These are phyloP conservation scores for Colletotrichum liriopes DNA, from an alignment of 2,329 filamentous ascomycete species.

Conservation along the genomic window DNA sequence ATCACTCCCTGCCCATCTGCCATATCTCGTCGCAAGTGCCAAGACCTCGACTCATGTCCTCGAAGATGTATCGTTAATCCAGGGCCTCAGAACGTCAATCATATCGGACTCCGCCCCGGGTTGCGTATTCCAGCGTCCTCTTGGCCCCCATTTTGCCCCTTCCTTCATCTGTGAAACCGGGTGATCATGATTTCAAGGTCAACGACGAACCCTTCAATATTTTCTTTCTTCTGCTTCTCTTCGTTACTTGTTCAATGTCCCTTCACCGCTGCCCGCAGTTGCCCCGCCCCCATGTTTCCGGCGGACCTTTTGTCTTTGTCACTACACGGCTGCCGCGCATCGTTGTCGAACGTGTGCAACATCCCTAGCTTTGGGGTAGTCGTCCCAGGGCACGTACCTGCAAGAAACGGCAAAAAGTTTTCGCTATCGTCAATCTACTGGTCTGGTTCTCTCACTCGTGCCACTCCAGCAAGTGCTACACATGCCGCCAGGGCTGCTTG, in stretches of 20 bases:
- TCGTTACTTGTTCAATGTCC: neutral
- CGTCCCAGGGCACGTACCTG: neutral
- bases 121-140: constrained; percentile 20
- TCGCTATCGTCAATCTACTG: constrained; percentile 16
- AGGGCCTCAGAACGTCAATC: constrained; percentile 8
- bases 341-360: neutral
- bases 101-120: constrained; percentile 16
- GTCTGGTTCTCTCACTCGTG: neutral
- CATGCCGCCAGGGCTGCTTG: constrained; percentile 24
- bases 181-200: constrained; percentile 18
- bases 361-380: neutral
- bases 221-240: neutral
- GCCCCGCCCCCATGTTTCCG: constrained; percentile 35
- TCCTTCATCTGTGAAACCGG: constrained; percentile 30
- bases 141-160: constrained; percentile 34
- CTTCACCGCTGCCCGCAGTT: constrained; percentile 17
- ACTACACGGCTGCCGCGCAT: constrained; percentile 23
- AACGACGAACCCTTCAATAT: constrained; percentile 28
- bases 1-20: neutral
- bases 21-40: constrained; percentile 22
- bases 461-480: neutral
- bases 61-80: constrained; percentile 10
- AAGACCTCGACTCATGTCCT: constrained; percentile 21
- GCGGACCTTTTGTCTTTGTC: neutral
- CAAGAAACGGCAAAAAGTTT: constrained; percentile 7